These are phyloP conservation scores for Tuctoria greenei DNA, from an alignment of 176 grass and related monocot species.

Conservation along the genomic window DNA sequence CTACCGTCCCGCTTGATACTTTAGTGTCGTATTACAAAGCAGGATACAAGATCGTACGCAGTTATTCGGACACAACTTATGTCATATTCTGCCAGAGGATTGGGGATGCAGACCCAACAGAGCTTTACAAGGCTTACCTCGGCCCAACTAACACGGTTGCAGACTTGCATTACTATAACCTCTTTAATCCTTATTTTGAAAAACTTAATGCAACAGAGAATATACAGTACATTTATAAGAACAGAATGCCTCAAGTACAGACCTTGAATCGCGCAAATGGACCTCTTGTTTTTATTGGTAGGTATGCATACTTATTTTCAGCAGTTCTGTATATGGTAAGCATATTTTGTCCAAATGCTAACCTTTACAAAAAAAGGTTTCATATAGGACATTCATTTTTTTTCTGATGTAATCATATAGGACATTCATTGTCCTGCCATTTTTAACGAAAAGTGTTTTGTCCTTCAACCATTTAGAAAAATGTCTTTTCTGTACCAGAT, in stretches of 20 bases:
- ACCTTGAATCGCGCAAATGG: slow-evolving; percentile 61
- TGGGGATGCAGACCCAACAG: slow-evolving; percentile 77
- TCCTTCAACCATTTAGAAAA: not conserved
- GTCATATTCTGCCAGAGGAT: slow-evolving; percentile 95
- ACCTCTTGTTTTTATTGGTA: slow-evolving; percentile 90
- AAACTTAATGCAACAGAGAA: slow-evolving; percentile 63
- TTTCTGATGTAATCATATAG: no score
- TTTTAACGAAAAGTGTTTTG: not conserved
- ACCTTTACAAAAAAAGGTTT: not conserved
- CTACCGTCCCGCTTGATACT: slow-evolving; percentile 52
- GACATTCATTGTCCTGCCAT: not conserved
- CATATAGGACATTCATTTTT: slow-evolving; percentile 2
- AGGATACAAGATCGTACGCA: slow-evolving; percentile 77
- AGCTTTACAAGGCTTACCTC: slow-evolving; percentile 74
- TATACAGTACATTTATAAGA: slow-evolving; percentile 70
- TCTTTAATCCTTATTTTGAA: slow-evolving; percentile 73
- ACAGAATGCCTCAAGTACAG: slow-evolving; percentile 63
- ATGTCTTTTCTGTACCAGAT: not conserved
- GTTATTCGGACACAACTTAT: slow-evolving; percentile 64
- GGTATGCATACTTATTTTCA: slow-evolving; percentile 7
- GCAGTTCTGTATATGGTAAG: not conserved
- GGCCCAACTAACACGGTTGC: slow-evolving; percentile 64
- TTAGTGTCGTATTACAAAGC: slow-evolving; percentile 72
- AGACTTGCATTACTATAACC: slow-evolving; percentile 89
- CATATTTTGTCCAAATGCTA: not conserved